Evolutionary conservation across 768 basidiomycete genomes (phyloP).

Genomic region (Piloderma croceum): DNA sequence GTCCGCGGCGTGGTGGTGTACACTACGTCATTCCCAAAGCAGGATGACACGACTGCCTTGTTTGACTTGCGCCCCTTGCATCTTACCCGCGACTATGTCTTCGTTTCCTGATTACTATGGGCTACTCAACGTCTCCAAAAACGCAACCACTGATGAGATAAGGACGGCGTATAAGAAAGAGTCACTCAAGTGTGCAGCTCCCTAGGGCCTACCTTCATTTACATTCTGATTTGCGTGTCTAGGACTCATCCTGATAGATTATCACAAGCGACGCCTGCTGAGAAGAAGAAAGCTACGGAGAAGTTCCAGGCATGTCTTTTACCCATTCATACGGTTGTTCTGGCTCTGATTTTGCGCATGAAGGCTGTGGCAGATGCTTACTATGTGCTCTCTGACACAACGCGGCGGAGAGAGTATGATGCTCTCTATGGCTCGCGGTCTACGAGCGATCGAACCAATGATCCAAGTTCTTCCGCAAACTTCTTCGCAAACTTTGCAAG

Average conservation of each 20-base stretch:
- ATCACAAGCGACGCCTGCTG: conserved; percentile 58
- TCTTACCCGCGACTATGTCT: conserved; percentile 46
- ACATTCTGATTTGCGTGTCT: too few relatives aligned
- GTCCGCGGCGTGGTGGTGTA: conserved; percentile 6
- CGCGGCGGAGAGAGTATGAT: conserved; percentile 70
- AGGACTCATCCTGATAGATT: conserved; percentile 89
- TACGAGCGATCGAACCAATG: conserved; percentile 45
- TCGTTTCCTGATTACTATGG: conserved; percentile 78
- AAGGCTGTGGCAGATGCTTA: conserved; percentile 91
- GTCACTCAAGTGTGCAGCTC: conserved; percentile 54
- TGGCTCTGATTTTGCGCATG: too few relatives aligned
- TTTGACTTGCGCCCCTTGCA: conserved; percentile 4
- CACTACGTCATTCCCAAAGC: too few relatives aligned
- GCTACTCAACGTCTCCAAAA: conserved; percentile 48
- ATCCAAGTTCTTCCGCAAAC: conserved; percentile 61
- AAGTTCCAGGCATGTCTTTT: conserved; percentile 74
- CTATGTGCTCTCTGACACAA: conserved; percentile 82
- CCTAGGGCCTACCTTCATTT: background rate
- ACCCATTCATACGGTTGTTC: too few relatives aligned
- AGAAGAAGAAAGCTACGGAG: conserved; percentile 74
- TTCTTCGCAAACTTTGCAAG: conserved; percentile 76
- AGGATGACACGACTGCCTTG: background rate
- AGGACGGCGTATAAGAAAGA: conserved; percentile 76
- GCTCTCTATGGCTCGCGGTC: conserved; percentile 51
- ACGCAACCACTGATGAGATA: conserved; percentile 65